These are phyloP conservation scores for Apiospora saccharicola DNA, from an alignment of 2,329 filamentous ascomycete species.

Conservation along the genomic window DNA sequence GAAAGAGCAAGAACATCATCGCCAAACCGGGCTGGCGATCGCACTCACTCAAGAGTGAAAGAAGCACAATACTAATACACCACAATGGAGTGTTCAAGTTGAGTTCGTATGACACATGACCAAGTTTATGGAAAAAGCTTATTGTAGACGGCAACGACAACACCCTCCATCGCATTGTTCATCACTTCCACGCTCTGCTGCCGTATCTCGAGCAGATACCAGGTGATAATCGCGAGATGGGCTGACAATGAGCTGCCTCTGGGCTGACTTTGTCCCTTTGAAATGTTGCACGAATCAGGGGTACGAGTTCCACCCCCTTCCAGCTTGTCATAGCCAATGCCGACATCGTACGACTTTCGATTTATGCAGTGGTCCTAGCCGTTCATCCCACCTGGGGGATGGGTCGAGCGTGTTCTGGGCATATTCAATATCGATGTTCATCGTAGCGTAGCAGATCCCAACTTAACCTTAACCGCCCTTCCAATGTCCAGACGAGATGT, in stretches of 20 bases:
- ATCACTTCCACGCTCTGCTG: not conserved
- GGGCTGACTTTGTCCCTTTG: not conserved
- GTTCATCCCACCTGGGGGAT: conserved; percentile 12
- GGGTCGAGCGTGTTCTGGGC: conserved; percentile 1
- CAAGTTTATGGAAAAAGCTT: not conserved
- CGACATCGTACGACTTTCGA: not conserved
- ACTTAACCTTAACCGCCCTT: conserved; percentile 6
- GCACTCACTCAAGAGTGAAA: not conserved
- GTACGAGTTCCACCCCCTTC: not conserved
- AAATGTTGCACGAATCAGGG: not conserved
- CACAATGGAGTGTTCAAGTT: not conserved
- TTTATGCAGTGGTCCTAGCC: not conserved
- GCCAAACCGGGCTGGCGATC: not conserved
- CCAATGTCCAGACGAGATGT: not conserved
- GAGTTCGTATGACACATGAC: conserved; percentile 15
- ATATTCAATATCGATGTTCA: conserved; percentile 6
- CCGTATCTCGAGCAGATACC: not conserved
- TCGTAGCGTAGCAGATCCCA: conserved; percentile 19
- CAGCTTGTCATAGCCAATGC: not conserved
- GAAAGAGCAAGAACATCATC: not conserved
- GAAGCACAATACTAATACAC: not conserved
- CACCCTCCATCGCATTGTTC: not conserved
- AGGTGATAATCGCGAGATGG: not conserved
- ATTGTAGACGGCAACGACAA: not conserved
- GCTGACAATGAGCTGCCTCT: not conserved